Conservation (phyloP, 2,329 filamentous ascomycete species). For the Colletotrichum cereale region DNA sequence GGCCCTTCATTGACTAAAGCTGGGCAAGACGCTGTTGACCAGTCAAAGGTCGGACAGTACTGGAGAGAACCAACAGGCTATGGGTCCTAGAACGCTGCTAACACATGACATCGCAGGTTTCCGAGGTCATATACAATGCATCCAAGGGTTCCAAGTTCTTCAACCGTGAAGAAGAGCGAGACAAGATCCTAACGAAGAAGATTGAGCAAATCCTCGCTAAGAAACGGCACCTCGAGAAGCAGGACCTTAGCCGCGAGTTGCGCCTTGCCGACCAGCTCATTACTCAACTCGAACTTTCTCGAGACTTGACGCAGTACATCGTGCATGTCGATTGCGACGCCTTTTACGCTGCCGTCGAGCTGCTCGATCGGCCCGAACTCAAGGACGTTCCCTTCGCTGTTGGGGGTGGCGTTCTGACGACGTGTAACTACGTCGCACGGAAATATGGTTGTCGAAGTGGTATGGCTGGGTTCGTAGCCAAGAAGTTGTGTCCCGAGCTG, state of each 20-base stretch:
- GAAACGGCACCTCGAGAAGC: conserved; percentile 79
- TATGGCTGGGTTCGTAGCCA: conserved; percentile 96
- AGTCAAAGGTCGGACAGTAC: conserved; percentile 72
- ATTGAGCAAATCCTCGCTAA: conserved; percentile 83
- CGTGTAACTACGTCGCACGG: conserved; percentile 88
- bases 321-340: conserved; percentile 98
- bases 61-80: background rate
- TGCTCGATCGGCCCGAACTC: conserved; percentile 84
- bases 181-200: conserved; percentile 86
- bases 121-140: conserved; percentile 96
- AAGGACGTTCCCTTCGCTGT: conserved; percentile 92
- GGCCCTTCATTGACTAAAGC: conserved; percentile 94
- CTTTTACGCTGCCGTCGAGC: conserved; percentile 96
- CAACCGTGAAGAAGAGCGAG: conserved; percentile 86
- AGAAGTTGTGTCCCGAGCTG: conserved; percentile 90
- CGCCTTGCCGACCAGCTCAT: conserved; percentile 86
- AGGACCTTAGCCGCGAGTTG: conserved; percentile 79
- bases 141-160: conserved; percentile 98
- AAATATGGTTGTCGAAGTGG: conserved; percentile 92
- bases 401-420: conserved; percentile 75
- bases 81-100: background rate
- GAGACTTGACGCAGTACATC: conserved; percentile 86
- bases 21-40: conserved; percentile 93
- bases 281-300: conserved; percentile 79
- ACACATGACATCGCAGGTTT: conserved; percentile 69